These are phyloP conservation scores for Pestalotiopsis sp. DNA, from an alignment of 2,329 filamentous ascomycete species.

Conservation along the genomic window DNA sequence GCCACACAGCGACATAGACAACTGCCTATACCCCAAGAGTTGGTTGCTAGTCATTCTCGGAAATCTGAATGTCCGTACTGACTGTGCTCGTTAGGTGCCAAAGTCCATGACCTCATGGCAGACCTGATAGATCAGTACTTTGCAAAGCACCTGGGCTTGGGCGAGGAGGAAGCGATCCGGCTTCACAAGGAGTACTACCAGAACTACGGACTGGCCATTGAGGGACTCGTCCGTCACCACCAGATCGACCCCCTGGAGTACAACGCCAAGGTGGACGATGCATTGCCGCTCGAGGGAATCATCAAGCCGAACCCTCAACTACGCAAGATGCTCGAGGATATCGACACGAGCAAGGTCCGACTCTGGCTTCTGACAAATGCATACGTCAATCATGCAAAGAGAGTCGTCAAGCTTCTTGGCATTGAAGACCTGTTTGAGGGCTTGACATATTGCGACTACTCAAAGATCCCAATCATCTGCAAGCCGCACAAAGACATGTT, in stretches of 20 bases:
- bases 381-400: conserved; percentile 82
- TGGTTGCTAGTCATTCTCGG: conserved; percentile 29
- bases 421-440: conserved; percentile 93
- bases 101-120: conserved; percentile 88
- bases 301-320: conserved; percentile 79
- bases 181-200: conserved; percentile 93
- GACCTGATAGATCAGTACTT: conserved; percentile 73
- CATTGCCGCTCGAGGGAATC: conserved; percentile 82
- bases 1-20: conserved; percentile 93
- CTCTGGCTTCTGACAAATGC: conserved; percentile 97
- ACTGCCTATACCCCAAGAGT: conserved; percentile 93
- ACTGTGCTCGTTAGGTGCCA: conserved; percentile 54
- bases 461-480: conserved; percentile 72
- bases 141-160: conserved; percentile 71
- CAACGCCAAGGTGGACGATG: conserved; percentile 93
- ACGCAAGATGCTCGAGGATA: conserved; percentile 74
- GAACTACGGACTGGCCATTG: conserved; percentile 95
- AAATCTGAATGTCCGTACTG: conserved; percentile 18
- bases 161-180: conserved; percentile 76
- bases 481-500: conserved; percentile 87
- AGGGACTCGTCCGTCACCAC: conserved; percentile 91
- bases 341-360: conserved; percentile 82
- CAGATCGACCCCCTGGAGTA: conserved; percentile 95
- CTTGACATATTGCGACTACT: conserved; percentile 93
- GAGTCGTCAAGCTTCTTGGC: conserved; percentile 79